A percentile compares a stretch with the other conserved stretches of the same genome.
phyloP scores from a whole-genome alignment of 257 asterid genomes.

The Gynochthodes officinalis region DNA sequence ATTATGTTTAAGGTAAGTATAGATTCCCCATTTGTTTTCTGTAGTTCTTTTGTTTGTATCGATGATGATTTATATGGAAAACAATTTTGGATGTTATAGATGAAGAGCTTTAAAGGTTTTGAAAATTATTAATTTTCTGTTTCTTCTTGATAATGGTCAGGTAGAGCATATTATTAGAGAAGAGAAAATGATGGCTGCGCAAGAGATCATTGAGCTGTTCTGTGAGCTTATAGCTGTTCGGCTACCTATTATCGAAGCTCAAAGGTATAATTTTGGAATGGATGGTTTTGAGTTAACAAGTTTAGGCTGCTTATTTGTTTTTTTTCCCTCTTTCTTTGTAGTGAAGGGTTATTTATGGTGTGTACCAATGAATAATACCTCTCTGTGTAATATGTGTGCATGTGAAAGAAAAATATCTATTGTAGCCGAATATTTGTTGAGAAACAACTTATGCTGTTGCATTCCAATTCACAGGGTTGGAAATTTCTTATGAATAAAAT shows the following conservation, averaged over 20 bases:
- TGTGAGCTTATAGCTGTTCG: constrained; percentile 80
- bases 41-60: background rate
- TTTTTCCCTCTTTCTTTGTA: background rate
- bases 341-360: background rate
- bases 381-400: background rate
- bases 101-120: background rate
- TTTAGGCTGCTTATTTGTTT: background rate
- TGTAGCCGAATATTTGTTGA: background rate
- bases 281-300: background rate
- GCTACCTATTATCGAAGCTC: constrained; percentile 78
- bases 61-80: background rate
- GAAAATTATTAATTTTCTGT: background rate
- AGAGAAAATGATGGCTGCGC: constrained; percentile 97
- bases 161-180: constrained; percentile 93
- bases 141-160: constrained; percentile 29
- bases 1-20: background rate
- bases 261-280: constrained; percentile 40
- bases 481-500: background rate
- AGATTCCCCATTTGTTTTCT: background rate
- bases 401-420: background rate
- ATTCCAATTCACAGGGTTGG: background rate
- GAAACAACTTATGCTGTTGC: background rate
- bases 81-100: background rate
- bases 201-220: constrained; percentile 86
- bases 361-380: background rate